phyloP scores from a whole-genome alignment of 2,329 filamentous ascomycete genomes.

The Trichoderma sp. region DNA sequence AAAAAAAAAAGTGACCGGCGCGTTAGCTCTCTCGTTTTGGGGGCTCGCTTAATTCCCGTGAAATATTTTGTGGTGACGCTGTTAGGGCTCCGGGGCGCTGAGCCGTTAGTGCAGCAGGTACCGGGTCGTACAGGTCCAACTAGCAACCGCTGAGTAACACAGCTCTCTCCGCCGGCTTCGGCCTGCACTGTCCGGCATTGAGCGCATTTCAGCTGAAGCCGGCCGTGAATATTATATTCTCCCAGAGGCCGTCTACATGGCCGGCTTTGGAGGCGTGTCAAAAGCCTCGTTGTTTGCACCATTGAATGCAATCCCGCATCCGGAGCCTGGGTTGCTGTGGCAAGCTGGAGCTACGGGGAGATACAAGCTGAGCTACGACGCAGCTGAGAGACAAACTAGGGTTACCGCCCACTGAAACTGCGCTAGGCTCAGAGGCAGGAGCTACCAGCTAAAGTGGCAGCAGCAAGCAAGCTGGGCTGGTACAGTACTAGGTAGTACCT shows the following conservation, averaged over 20 bases:
- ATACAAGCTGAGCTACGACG: constrained; percentile 18
- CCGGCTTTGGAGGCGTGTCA: background rate
- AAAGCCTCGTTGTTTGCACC: background rate
- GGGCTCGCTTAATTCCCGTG: constrained; percentile 21
- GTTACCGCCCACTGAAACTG: constrained; percentile 11
- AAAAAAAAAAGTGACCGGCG: constrained; percentile 1
- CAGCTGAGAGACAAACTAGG: constrained; percentile 6
- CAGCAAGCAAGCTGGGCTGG: background rate
- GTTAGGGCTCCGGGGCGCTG: constrained; percentile 26
- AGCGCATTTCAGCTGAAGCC: background rate
- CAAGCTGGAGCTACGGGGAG: constrained; percentile 4
- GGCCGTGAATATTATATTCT: background rate
- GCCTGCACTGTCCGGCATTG: background rate
- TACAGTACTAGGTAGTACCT: too few species aligned
- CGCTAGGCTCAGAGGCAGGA: background rate
- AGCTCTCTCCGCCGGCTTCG: background rate
- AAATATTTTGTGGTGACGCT: constrained; percentile 27
- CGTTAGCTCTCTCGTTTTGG: constrained; percentile 4
- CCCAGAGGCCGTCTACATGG: background rate
- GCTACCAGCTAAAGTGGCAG: background rate
- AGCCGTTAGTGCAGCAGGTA: constrained; percentile 19
- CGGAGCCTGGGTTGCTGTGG: background rate
- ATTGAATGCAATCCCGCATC: constrained; percentile 6
- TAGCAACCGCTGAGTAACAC: background rate
- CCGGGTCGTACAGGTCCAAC: background rate